Evolutionary conservation across 202 grass and related monocot species (phyloP).

Genomic region (Dendrocalamus latiflorus): DNA sequence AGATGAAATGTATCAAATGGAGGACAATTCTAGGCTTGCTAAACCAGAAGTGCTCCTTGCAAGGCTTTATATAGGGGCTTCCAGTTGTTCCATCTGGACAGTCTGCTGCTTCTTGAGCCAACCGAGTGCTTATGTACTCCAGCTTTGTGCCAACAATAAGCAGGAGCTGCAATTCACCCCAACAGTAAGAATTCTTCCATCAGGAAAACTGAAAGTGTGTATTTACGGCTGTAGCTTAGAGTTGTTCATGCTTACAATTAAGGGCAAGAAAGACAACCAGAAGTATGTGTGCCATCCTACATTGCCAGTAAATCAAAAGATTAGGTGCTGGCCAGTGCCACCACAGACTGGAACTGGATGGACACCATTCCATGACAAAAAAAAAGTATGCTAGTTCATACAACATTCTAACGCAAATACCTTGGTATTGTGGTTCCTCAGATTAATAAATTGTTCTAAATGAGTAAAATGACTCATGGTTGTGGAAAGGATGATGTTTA

Average conservation of each 20-base stretch:
- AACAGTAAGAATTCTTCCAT: not conserved
- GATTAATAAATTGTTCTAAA: not conserved
- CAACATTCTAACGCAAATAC: not conserved
- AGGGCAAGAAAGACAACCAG: constrained; percentile 73
- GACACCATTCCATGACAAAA: not conserved
- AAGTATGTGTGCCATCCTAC: constrained; percentile 88
- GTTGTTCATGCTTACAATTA: constrained; percentile 49
- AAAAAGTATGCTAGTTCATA: not conserved
- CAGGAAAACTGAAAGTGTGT: not conserved
- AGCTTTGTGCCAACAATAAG: constrained; percentile 64
- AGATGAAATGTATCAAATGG: constrained; percentile 74
- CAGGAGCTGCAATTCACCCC: constrained; percentile 47
- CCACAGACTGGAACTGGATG: not conserved
- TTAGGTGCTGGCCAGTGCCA: not conserved
- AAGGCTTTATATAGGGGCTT: constrained; percentile 30
- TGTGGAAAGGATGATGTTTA: not conserved
- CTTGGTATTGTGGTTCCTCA: not conserved
- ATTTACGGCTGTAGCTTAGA: not conserved
- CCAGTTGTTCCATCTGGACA: not conserved
- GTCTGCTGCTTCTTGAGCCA: constrained; percentile 50
- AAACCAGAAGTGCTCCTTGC: constrained; percentile 66
- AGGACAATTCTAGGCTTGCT: constrained; percentile 39
- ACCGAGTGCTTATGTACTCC: constrained; percentile 53
- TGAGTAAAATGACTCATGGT: not conserved
- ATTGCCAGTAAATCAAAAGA: constrained; percentile 28